A percentile compares a stretch with the other conserved stretches of the same genome.
These are phyloP conservation scores for Sporobolomyces pararoseus DNA, from an alignment of 768 basidiomycete species.

Conservation along the genomic window DNA sequence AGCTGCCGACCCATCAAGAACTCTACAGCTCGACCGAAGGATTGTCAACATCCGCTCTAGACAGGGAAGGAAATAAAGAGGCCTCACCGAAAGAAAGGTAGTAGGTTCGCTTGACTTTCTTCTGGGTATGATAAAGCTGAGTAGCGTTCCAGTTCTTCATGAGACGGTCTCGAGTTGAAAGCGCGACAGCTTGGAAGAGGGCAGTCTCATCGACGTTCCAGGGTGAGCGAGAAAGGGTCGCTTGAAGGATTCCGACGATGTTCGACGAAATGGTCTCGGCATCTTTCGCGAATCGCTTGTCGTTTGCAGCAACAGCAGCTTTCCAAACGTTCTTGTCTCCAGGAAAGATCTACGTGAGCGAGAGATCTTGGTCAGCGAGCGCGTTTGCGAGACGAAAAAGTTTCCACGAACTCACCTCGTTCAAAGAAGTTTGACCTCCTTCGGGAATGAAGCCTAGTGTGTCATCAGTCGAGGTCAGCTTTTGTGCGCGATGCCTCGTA, in stretches of 20 bases:
- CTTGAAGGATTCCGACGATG: conserved; percentile 46
- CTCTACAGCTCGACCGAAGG: too few relatives aligned
- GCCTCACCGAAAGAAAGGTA: conserved; percentile 94
- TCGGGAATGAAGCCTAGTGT: conserved; percentile 31
- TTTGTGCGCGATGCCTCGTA: too few relatives aligned
- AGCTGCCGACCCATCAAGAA: conserved; percentile 53
- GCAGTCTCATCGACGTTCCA: conserved; percentile 81
- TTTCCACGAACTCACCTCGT: conserved; percentile 10
- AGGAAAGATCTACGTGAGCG: conserved; percentile 29
- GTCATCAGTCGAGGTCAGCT: not conserved
- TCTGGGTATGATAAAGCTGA: conserved; percentile 48
- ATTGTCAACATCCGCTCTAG: too few relatives aligned
- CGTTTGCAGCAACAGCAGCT: conserved; percentile 18
- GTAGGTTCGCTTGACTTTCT: conserved; percentile 57
- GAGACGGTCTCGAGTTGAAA: conserved; percentile 82
- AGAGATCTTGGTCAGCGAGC: not conserved
- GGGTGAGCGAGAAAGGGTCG: conserved; percentile 82
- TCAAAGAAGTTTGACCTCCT: conserved; percentile 9
- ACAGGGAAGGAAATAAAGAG: too few relatives aligned
- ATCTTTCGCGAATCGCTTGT: conserved; percentile 12
- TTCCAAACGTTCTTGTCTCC: conserved; percentile 35
- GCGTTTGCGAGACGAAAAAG: not conserved
- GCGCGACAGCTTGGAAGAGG: conserved; percentile 85
- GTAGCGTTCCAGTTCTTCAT: conserved; percentile 31
- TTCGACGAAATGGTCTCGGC: conserved; percentile 15